Conservation (phyloP, 495 filamentous ascomycete species). For the Patellaria atrata region DNA sequence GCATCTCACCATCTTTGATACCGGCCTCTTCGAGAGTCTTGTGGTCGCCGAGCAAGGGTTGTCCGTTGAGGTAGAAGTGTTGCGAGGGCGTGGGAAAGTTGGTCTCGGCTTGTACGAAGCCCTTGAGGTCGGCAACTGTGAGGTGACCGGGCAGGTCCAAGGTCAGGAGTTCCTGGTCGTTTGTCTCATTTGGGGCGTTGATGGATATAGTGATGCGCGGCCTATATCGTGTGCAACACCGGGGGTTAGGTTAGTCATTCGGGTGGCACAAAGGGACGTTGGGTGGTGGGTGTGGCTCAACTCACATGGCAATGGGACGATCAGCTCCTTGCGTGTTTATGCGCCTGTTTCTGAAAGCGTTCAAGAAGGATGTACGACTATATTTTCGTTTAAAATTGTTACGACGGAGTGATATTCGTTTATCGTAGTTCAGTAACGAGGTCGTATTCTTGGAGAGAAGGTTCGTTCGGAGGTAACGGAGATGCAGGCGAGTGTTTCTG, state of each 20-base stretch:
- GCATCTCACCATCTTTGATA: constrained; percentile 82
- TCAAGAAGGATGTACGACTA: constrained; percentile 15
- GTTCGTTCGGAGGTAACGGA: too few relatives aligned
- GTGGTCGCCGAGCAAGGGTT: constrained; percentile 57
- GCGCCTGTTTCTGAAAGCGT: constrained; percentile 18
- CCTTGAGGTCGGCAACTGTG: constrained; percentile 76
- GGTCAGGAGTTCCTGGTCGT: constrained; percentile 64
- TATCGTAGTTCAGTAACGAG: constrained; percentile 6
- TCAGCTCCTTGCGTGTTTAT: constrained; percentile 18
- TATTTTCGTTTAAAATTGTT: constrained; percentile 1
- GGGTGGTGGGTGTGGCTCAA: neutral
- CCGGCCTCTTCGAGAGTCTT: constrained; percentile 71
- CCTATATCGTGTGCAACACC: constrained; percentile 22
- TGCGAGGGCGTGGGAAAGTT: constrained; percentile 42
- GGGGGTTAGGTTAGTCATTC: constrained; percentile 12
- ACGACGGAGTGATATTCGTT: constrained; percentile 7
- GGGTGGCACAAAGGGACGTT: constrained; percentile 16
- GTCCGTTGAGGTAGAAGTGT: constrained; percentile 80
- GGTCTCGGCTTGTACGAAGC: constrained; percentile 57
- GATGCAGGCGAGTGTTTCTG: too few relatives aligned
- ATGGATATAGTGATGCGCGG: constrained; percentile 77
- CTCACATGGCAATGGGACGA: constrained; percentile 15
- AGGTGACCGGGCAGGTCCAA: constrained; percentile 74
- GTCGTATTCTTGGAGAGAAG: too few relatives aligned
- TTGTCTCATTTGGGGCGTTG: constrained; percentile 47